Percentiles rank a stretch among this genome's conserved stretches.
Conservation (phyloP, 495 filamentous ascomycete species). For the Penicillium pulvis region DNA sequence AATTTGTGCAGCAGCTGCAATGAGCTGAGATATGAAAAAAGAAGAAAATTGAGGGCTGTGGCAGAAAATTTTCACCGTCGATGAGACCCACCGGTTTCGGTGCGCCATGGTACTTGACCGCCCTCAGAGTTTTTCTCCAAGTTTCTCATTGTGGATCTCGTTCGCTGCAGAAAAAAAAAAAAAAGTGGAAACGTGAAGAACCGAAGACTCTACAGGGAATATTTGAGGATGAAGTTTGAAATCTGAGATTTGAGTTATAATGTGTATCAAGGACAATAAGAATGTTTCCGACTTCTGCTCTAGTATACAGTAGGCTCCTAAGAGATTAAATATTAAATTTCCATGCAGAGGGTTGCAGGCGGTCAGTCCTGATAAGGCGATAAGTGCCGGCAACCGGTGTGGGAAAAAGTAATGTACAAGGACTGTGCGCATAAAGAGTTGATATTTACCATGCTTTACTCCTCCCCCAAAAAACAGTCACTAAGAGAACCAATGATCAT, state of each 20-base stretch:
- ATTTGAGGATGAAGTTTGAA: neutral
- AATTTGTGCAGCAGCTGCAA: slow-evolving; percentile 25
- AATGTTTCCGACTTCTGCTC: neutral
- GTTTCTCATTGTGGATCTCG: slow-evolving; percentile 9
- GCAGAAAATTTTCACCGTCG: slow-evolving; percentile 27
- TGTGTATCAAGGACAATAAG: neutral
- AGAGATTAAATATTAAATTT: neutral
- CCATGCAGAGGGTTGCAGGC: neutral
- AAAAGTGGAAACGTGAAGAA: slow-evolving; percentile 3
- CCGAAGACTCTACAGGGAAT: neutral
- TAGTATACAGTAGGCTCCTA: neutral
- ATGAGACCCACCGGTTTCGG: slow-evolving; percentile 21
- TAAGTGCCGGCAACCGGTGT: neutral
- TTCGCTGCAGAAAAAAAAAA: slow-evolving; percentile 4
- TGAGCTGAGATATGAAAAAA: slow-evolving; percentile 27
- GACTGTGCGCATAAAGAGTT: too few species aligned
- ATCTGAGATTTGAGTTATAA: neutral
- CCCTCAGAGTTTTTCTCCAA: slow-evolving; percentile 18
- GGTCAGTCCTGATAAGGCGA: slow-evolving; percentile 2
- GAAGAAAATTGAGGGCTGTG: slow-evolving; percentile 20
- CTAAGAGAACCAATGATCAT: neutral
- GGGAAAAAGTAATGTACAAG: neutral
- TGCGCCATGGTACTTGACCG: slow-evolving; percentile 11
- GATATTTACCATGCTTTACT: neutral
- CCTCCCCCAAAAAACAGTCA: neutral